A percentile compares a stretch with the other conserved stretches of the same genome.
Conservation (phyloP, 176 grass and related monocot species). For the Tuctoria greenei region DNA sequence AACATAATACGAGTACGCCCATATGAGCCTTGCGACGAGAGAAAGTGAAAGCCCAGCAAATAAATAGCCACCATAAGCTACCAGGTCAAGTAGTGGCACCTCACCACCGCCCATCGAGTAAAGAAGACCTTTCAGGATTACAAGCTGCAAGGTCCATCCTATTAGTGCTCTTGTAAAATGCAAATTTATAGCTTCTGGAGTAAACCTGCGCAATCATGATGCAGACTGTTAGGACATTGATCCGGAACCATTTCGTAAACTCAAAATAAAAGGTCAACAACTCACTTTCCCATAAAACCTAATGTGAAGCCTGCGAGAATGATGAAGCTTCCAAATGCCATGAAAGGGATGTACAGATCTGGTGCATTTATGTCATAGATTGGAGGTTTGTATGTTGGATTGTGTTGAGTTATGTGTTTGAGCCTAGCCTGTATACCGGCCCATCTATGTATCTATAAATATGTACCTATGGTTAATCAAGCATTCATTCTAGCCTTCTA, state of each 20-base stretch:
- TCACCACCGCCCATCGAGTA: slow-evolving; percentile 74
- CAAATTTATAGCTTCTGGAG: slow-evolving; percentile 77
- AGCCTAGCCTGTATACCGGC: no score
- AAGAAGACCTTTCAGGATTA: slow-evolving; percentile 64
- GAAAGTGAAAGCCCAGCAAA: slow-evolving; percentile 62
- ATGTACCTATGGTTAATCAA: no score
- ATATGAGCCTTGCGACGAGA: slow-evolving; percentile 50
- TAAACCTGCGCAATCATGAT: slow-evolving; percentile 50
- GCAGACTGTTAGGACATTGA: background rate
- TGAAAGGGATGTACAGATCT: slow-evolving; percentile 93
- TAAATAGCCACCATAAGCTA: slow-evolving; percentile 72
- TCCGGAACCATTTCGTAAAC: background rate
- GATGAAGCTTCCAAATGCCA: slow-evolving; percentile 90
- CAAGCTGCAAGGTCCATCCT: slow-evolving; percentile 73
- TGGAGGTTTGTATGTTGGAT: slow-evolving; percentile 93
- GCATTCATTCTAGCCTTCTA: no score
- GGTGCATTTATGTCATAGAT: slow-evolving; percentile 92
- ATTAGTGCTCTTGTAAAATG: slow-evolving; percentile 71
- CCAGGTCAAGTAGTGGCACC: slow-evolving; percentile 78
- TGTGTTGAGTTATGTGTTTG: no score
- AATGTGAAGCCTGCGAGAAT: slow-evolving; percentile 71
- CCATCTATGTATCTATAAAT: no score
- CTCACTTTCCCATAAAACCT: slow-evolving; percentile 88
- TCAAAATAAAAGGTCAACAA: background rate
- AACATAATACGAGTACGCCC: slow-evolving; percentile 64